A percentile compares a stretch with the other conserved stretches of the same genome.
Conservation (phyloP, 108 stramenopile genomes). For the Aurantiochytrium sp. region DNA sequence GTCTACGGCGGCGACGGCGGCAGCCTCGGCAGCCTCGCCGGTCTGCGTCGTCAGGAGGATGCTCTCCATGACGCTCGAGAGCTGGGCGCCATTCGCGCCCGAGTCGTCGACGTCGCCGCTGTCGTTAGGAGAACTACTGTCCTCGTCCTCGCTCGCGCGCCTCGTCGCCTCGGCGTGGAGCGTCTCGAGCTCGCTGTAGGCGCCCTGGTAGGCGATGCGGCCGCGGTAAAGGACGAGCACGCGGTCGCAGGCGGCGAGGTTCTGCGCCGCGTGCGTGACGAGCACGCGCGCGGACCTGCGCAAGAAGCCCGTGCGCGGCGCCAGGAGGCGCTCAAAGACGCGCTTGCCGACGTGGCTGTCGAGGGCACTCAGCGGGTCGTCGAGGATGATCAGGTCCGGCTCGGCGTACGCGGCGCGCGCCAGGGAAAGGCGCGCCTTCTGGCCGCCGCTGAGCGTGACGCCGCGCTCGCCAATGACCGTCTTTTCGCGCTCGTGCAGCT, state of each 20-base stretch:
- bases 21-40: background rate
- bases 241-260: background rate
- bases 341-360: conserved; percentile 74
- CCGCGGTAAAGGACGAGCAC: background rate
- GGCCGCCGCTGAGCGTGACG: conserved; percentile 80
- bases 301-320: background rate
- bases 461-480: conserved; percentile 91
- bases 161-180: background rate
- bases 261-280: background rate
- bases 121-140: background rate
- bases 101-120: background rate
- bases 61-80: background rate
- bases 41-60: background rate
- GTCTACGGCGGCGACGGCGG: too few relatives aligned
- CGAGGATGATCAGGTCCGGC: conserved; percentile 68
- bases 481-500: conserved; percentile 34
- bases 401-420: conserved; percentile 75
- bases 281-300: background rate
- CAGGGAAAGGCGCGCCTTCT: conserved; percentile 68
- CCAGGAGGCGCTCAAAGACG: conserved; percentile 62
- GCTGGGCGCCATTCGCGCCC: background rate
- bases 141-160: background rate
- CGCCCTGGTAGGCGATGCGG: background rate
- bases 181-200: background rate
- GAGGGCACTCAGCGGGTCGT: conserved; percentile 85